A percentile compares a stretch with the other conserved stretches of the same genome.
These are phyloP conservation scores for Pachysandra terminalis DNA, from an alignment of 164 flowering plant species.

Conservation along the genomic window DNA sequence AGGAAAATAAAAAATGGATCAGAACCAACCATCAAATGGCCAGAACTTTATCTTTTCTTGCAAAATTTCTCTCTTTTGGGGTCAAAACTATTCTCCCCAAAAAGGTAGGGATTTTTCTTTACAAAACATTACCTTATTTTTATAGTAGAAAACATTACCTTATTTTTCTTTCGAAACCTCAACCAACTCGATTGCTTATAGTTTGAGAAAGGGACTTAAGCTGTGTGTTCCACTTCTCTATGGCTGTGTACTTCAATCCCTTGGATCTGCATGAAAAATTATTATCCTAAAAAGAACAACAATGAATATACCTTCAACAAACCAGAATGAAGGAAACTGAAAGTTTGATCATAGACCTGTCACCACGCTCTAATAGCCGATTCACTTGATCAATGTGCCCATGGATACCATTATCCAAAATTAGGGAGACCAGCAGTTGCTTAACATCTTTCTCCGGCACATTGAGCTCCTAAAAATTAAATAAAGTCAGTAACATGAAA, in stretches of 20 bases:
- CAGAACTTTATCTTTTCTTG: too few relatives aligned
- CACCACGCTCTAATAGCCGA: constrained; percentile 71
- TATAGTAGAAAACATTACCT: not conserved
- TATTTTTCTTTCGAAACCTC: constrained; percentile 7
- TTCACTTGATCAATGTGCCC: constrained; percentile 95
- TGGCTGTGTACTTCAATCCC: constrained; percentile 88
- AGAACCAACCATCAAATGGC: too few relatives aligned
- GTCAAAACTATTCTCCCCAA: too few relatives aligned
- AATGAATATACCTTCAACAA: not conserved
- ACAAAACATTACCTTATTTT: too few relatives aligned
- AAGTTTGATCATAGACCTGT: constrained; percentile 41
- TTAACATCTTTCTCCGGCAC: constrained; percentile 97
- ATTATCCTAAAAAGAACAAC: too few relatives aligned
- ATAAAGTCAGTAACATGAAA: constrained; percentile 4
- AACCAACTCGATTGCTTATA: constrained; percentile 62
- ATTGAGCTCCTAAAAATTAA: constrained; percentile 72
- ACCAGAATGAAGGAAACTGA: not conserved
- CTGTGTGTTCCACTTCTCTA: constrained; percentile 98
- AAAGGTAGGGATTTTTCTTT: too few relatives aligned
- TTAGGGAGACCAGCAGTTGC: constrained; percentile 83
- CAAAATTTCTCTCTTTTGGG: too few relatives aligned
- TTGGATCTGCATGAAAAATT: constrained; percentile 58
- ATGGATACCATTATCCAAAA: constrained; percentile 80
- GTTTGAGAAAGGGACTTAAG: constrained; percentile 76
- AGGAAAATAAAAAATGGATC: too few relatives aligned